phyloP scores from a whole-genome alignment of 108 stramenopile species.

The Stephanodiscus triporus region DNA sequence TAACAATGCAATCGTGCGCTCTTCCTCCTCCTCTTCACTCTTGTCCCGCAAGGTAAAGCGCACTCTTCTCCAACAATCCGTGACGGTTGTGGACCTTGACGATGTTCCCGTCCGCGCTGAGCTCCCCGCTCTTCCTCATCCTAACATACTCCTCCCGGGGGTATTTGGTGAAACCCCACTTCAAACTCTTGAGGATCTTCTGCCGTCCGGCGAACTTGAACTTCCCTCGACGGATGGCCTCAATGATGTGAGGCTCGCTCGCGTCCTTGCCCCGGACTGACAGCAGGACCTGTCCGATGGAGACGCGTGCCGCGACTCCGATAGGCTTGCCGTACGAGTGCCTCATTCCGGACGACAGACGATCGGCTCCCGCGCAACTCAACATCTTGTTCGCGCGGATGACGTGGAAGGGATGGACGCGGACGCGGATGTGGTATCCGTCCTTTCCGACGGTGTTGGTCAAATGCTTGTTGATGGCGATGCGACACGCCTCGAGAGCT shows the following conservation, averaged over 20 bases:
- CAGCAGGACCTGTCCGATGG: constrained; percentile 98
- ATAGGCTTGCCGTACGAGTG: constrained; percentile 99
- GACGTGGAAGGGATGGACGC: constrained; percentile 99
- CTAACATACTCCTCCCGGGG: constrained; percentile 95
- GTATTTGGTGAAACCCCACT: constrained; percentile 99
- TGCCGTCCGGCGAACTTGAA: constrained; percentile 99
- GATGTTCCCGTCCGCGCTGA: constrained; percentile 90
- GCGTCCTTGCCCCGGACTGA: constrained; percentile 95
- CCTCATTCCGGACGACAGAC: constrained; percentile 98
- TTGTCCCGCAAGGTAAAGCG: constrained; percentile 82
- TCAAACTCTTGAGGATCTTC: constrained; percentile 98
- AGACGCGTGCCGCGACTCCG: constrained; percentile 98
- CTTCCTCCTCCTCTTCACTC: constrained; percentile 71
- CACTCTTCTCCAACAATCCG: constrained; percentile 78
- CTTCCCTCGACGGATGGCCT: constrained; percentile 99
- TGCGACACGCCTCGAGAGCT: constrained; percentile 99
- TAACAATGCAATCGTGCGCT: too few relatives aligned
- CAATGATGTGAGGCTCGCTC: constrained; percentile 90
- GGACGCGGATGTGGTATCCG: constrained; percentile 98
- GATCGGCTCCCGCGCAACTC: constrained; percentile 99
- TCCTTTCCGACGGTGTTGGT: constrained; percentile 98
- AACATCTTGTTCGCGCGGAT: constrained; percentile 99
- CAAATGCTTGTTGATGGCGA: constrained; percentile 99
- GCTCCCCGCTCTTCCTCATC: constrained; percentile 91
- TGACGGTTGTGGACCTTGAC: constrained; percentile 94